Evolutionary conservation across 805 yeast genomes (phyloP).

Genomic region (Jamesozyma spencerorum): DNA sequence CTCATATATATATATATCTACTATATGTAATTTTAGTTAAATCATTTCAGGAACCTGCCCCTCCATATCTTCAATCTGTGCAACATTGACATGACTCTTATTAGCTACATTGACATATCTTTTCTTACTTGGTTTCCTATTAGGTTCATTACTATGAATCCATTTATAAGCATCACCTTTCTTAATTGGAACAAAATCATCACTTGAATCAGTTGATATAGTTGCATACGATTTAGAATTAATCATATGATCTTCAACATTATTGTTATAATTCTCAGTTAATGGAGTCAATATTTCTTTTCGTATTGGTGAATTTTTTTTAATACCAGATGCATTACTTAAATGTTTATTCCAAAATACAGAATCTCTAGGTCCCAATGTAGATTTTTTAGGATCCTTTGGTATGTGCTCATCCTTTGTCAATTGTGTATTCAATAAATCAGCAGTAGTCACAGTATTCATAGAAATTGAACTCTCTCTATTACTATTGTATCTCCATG

Average conservation of each 20-base stretch:
- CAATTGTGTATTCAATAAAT: constrained; percentile 67
- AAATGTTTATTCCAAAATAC: constrained; percentile 28
- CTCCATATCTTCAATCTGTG: constrained; percentile 26
- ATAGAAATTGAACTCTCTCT: constrained; percentile 63
- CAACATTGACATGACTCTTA: constrained; percentile 28
- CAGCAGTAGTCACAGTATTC: constrained; percentile 80
- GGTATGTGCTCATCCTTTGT: constrained; percentile 48
- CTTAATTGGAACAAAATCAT: constrained; percentile 29
- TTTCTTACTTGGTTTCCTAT: constrained; percentile 28
- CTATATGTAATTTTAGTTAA: constrained; percentile 5
- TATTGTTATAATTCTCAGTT: constrained; percentile 2
- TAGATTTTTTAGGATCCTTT: constrained; percentile 36
- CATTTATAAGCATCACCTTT: constrained; percentile 25
- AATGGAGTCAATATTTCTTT: constrained; percentile 9
- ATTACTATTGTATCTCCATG: constrained; percentile 45
- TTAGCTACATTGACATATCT: constrained; percentile 31
- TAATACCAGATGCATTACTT: neutral
- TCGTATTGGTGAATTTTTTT: neutral
- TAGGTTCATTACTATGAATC: constrained; percentile 22
- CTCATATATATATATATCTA: neutral
- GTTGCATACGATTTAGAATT: constrained; percentile 7
- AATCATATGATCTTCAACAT: neutral
- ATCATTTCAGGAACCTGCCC: constrained; percentile 27
- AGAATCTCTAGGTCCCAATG: constrained; percentile 34
- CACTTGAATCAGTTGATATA: constrained; percentile 21